phyloP scores from a whole-genome alignment of 441 rosid genomes.

The Gossypium schwendimanii region DNA sequence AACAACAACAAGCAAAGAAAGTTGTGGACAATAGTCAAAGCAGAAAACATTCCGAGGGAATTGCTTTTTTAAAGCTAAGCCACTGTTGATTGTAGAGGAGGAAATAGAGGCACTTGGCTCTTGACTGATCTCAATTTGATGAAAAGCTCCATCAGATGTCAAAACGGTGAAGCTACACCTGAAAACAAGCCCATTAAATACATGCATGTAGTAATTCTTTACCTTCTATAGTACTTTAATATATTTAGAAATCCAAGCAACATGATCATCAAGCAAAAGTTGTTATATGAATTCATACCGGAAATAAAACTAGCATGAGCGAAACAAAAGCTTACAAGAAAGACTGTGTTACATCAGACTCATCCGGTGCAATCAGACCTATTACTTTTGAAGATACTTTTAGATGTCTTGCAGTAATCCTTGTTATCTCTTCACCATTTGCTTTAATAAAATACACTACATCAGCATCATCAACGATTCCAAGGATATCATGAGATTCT shows the following conservation, averaged over 20 bases:
- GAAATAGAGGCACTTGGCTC: slow-evolving; percentile 59
- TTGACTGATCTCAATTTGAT: slow-evolving; percentile 60
- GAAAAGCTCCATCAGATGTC: slow-evolving; percentile 67
- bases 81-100: slow-evolving; percentile 33
- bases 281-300: neutral
- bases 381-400: slow-evolving; percentile 57
- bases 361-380: slow-evolving; percentile 55
- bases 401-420: slow-evolving; percentile 49
- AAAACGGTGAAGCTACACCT: slow-evolving; percentile 66
- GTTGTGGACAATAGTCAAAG: slow-evolving; percentile 59
- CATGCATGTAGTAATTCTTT: slow-evolving; percentile 13
- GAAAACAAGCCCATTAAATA: slow-evolving; percentile 25
- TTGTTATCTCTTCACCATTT: slow-evolving; percentile 77
- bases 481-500: slow-evolving; percentile 76
- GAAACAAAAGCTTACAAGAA: slow-evolving; percentile 51
- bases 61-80: slow-evolving; percentile 37
- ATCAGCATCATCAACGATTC: slow-evolving; percentile 59
- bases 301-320: slow-evolving; percentile 6
- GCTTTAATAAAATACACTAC: slow-evolving; percentile 69
- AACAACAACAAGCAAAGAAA: slow-evolving; percentile 55
- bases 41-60: slow-evolving; percentile 68
- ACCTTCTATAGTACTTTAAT: slow-evolving; percentile 11
- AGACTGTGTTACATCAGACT: slow-evolving; percentile 37
- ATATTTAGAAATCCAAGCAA: slow-evolving; percentile 4
- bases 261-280: slow-evolving; percentile 5